Conservation (phyloP, 179 eudicot genomes). For the Vitellaria paradoxa region DNA sequence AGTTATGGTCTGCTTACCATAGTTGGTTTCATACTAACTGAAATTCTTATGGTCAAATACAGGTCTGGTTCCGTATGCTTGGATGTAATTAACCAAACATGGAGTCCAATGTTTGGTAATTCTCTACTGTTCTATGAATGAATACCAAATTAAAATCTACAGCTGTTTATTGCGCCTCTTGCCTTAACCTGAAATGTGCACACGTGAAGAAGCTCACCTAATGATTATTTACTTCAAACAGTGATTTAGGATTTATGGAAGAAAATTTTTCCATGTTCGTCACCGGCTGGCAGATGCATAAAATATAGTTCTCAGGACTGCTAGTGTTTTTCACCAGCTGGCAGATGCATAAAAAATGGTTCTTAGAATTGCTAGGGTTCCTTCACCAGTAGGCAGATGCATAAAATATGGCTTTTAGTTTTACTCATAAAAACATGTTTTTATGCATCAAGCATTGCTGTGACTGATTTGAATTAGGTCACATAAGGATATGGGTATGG, state of each 20-base stretch:
- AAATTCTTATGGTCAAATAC: conserved; percentile 28
- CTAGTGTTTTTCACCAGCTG: conserved; percentile 3
- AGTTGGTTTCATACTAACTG: conserved; percentile 17
- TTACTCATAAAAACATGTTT: not conserved
- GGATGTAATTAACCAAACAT: conserved; percentile 85
- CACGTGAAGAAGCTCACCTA: not conserved
- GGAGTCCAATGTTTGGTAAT: conserved; percentile 99
- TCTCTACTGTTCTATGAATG: not conserved
- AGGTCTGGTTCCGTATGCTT: conserved; percentile 97
- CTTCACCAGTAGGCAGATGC: not conserved
- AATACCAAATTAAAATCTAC: not conserved
- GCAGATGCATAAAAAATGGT: not conserved
- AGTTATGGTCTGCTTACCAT: not conserved
- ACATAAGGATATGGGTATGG: not conserved
- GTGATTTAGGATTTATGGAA: no score
- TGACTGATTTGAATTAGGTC: not conserved
- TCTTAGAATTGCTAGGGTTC: no score
- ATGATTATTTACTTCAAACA: no score
- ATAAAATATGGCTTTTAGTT: not conserved
- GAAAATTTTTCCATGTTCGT: no score
- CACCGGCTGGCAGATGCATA: no score
- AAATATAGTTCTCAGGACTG: not conserved
- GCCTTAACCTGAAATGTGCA: not conserved
- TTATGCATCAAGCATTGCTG: not conserved
- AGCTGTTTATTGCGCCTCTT: not conserved